phyloP scores from a whole-genome alignment of 2,329 filamentous ascomycete species.

The Chlorencoelia australis region DNA sequence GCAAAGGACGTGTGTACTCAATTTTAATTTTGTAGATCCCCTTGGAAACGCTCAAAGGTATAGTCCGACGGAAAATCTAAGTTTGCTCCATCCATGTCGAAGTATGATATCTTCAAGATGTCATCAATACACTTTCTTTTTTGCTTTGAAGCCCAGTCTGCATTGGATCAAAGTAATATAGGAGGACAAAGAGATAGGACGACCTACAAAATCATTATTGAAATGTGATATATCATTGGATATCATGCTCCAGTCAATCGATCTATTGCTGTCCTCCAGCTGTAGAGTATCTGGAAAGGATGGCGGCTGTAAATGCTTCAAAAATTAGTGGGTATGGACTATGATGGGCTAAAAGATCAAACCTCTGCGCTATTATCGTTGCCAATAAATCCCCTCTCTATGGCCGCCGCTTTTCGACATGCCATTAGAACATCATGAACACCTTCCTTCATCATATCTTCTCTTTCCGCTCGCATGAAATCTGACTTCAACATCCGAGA shows the following conservation, averaged over 20 bases:
- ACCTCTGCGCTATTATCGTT: background rate
- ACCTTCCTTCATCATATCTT: slow-evolving; percentile 12
- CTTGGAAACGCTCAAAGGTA: background rate
- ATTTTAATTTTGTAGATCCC: background rate
- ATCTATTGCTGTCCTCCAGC: background rate
- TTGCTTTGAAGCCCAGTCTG: background rate
- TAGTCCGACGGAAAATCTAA: background rate
- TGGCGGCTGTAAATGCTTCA: background rate
- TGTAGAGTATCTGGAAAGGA: background rate
- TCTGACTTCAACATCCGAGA: slow-evolving; percentile 10
- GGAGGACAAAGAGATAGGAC: background rate
- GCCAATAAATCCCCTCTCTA: background rate
- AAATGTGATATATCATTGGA: background rate
- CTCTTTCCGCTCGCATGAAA: slow-evolving; percentile 1
- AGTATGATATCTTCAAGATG: background rate
- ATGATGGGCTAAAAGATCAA: background rate
- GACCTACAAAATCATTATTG: background rate
- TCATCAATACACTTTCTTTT: background rate
- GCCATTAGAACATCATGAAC: slow-evolving; percentile 8
- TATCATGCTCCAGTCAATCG: background rate
- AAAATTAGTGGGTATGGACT: background rate
- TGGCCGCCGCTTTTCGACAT: slow-evolving; percentile 9
- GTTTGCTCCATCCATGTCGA: background rate
- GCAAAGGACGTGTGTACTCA: background rate
- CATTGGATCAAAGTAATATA: background rate